These are phyloP conservation scores for Eutrema salsugineum DNA, from an alignment of 441 rosid genomes.

Conservation along the genomic window DNA sequence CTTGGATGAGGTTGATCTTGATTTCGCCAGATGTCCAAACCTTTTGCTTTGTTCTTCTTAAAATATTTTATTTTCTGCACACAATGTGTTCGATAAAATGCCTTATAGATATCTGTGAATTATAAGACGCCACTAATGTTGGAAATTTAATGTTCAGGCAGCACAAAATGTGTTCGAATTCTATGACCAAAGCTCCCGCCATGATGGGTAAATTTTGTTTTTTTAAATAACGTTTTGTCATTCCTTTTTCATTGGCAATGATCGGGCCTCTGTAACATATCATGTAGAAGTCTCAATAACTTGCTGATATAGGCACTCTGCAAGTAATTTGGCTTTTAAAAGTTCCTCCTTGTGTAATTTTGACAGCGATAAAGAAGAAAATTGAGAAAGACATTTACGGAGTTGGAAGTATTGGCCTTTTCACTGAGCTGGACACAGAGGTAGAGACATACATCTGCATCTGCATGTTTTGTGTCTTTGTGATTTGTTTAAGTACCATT, in stretches of 20 bases:
- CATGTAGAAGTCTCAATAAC: neutral
- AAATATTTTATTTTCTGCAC: neutral
- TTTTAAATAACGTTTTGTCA: neutral
- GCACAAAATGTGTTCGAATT: conserved; percentile 67
- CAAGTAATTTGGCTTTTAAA: conserved; percentile 13
- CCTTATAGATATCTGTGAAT: neutral
- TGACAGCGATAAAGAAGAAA: conserved; percentile 73
- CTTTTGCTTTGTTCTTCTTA: neutral
- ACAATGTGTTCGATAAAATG: conserved; percentile 21
- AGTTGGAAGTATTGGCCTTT: conserved; percentile 69
- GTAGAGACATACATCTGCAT: conserved; percentile 30
- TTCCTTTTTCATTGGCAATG: neutral
- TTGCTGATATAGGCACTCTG: neutral
- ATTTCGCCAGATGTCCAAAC: neutral
- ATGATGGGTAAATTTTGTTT: conserved; percentile 55
- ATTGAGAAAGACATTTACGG: conserved; percentile 78
- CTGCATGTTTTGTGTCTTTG: neutral
- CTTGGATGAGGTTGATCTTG: neutral
- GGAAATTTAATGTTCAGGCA: conserved; percentile 43
- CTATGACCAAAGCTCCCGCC: conserved; percentile 82
- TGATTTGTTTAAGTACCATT: neutral
- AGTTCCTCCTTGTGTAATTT: conserved; percentile 6
- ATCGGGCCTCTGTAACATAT: neutral
- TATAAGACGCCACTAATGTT: conserved; percentile 10
- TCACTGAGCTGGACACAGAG: conserved; percentile 60